Evolutionary conservation across 2,329 filamentous ascomycete genomes (phyloP), one percentile per base, ranked within the genome.

Genomic region (Pseudogymnoascus pannorum): DNA sequence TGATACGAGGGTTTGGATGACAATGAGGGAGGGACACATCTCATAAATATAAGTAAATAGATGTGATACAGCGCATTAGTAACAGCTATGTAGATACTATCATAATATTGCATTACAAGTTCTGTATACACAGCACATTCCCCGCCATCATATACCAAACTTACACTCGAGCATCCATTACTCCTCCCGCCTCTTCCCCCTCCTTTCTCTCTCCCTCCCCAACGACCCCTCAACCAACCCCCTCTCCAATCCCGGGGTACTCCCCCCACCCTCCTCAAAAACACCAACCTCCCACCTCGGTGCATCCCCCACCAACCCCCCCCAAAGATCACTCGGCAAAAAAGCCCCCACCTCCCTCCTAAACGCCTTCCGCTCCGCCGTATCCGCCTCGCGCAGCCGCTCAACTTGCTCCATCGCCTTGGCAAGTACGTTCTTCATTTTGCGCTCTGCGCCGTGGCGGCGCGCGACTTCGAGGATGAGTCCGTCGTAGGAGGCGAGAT

Each of bases 271-370:
- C 20, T 40, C 63, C 14, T 63, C 65, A 3, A 63, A 22, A 11
- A 54, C 59, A 5, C 61, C 60, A 44, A 70, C 68, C 18, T 69
- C 67, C 71, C 71, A 73, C 33, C 60, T 68, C 7, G 67, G 66
- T 18, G 66, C 65, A 11, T 63, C 61, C n/a, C 77, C 80, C 65
- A 82, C 83, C 73, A 94, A 82, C 1, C 87, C 89, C 0, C 86
- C 87, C 91, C 92, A 97, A 20, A 97, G 84, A 72, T 97, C 92
- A 0, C 87, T 87, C 0, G 94, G 94, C 9, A 99, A 75, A 71
- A 86, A 96, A 65, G 95, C 91, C 6, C 92, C 92, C 11, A 94
- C 87, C 44, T 96, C 88, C 26, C 87, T 80, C 33, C 89, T 83
- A 72, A 99, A 97, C 0, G 82, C 78, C 65, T 95, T 88, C 36